Conservation (phyloP, 73 alveolate species). For the Uronychia binucleata region DNA sequence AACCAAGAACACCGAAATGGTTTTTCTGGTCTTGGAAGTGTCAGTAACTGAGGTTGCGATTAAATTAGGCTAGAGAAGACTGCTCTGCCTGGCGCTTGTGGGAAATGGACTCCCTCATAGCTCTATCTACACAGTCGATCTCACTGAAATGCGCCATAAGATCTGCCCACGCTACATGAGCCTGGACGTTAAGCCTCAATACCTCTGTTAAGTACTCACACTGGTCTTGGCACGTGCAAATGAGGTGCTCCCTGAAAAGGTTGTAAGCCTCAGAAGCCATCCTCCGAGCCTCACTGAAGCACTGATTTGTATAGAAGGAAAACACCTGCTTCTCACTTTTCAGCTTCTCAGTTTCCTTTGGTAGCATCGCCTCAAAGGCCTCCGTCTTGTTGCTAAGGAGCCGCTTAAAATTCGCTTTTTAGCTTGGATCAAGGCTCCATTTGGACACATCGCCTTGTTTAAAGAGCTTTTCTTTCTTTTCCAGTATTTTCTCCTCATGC, state of each 20-base stretch:
- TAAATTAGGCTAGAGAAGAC: too few relatives aligned
- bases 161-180: not conserved
- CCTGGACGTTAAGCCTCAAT: not conserved
- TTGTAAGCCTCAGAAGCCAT: not conserved
- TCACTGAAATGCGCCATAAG: not conserved
- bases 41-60: too few relatives aligned
- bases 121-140: not conserved
- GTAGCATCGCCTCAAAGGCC: slow-evolving; percentile 1
- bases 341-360: not conserved
- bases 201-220: not conserved
- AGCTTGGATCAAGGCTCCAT: not conserved
- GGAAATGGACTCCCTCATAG: too few relatives aligned
- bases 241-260: not conserved
- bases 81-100: too few relatives aligned
- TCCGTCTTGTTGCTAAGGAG: not conserved
- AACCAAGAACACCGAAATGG: too few relatives aligned
- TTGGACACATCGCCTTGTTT: slow-evolving; percentile 8
- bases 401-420: not conserved
- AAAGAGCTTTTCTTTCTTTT: slow-evolving; percentile 7
- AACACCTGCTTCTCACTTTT: not conserved
- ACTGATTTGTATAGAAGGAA: not conserved
- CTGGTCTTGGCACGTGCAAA: not conserved
- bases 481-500: not conserved
- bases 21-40: too few relatives aligned
- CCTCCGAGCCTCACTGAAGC: not conserved